Base-by-base conservation (phyloP, 352 stramenopile genomes). In the Phytophthora chlamydospora region DNA sequence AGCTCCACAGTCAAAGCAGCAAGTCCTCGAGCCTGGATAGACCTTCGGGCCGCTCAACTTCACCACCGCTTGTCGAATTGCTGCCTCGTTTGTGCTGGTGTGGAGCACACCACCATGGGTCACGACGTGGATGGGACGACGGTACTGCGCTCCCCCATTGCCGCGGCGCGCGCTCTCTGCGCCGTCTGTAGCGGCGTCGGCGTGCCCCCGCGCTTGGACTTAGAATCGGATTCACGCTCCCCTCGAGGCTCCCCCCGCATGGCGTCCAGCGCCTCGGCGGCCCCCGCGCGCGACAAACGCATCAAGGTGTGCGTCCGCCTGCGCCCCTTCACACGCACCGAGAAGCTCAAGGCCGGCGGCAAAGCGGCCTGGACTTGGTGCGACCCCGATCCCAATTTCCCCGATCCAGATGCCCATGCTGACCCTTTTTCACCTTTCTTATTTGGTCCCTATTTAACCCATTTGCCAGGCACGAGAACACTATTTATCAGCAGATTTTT, bases 401-500 rank as follows among this genome's bases (percentile, higher is more conserved):
- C 24, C 21, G 24, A 29, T 6, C 24, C 24, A 29, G 24, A 3
- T 29, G 24, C 24, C 24, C 24, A 29, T 29, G 24, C 24, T 29
- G 24, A 29, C 24, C 24, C 24, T 3, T 29, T 29, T 29, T 29
- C 24, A 29, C 24, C 24, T 29, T 29, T 29, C 24, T 29, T 29
- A 1, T 49, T 38, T 56, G 13, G 27, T 35, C 14, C 42, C 9
- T 39, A 51, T 19, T 51, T 59, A 17, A 40, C 34, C 42, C 35
- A 42, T 27, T 58, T n/a, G 21, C 5, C 21, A 92, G 86, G 86
- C 80, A 96, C 42, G 76, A 89, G 40, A 91, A 93, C 65, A 91
- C 73, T 55, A 96, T 97, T 76, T 90, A 90, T 76, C 89, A 95
- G 64, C 81, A 93, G 69, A 91, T 93, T 61, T 90, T 90, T 62